A percentile compares a stretch with the other conserved stretches of the same genome.
Evolutionary conservation across 495 filamentous ascomycete species (phyloP).

Genomic region (Durotheca rogersii): DNA sequence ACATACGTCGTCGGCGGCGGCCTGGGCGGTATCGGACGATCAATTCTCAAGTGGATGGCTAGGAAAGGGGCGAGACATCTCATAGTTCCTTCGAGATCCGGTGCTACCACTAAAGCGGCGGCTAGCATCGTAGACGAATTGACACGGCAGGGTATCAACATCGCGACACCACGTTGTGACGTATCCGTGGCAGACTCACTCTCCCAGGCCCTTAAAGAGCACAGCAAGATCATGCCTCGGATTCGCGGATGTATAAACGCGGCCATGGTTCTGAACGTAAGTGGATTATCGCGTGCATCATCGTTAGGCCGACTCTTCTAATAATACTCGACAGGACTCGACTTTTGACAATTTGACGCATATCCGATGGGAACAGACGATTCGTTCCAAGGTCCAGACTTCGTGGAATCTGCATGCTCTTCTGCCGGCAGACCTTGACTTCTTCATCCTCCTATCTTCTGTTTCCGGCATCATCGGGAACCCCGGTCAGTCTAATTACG

Average conservation of each 20-base stretch:
- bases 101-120: conserved; percentile 17
- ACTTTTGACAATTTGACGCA: conserved; percentile 50
- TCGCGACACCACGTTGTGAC: conserved; percentile 39
- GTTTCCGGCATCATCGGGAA: conserved; percentile 47
- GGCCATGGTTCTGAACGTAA: conserved; percentile 44
- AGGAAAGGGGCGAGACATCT: conserved; percentile 55
- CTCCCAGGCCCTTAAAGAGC: conserved; percentile 11
- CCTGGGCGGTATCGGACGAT: conserved; percentile 57
- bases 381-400: conserved; percentile 44
- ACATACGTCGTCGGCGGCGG: conserved; percentile 60
- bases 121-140: conserved; percentile 22
- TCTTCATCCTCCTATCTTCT: conserved; percentile 52
- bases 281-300: background rate
- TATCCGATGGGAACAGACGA: conserved; percentile 36
- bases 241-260: conserved; percentile 52
- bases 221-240: conserved; percentile 39
- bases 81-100: conserved; percentile 54
- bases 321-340: conserved; percentile 35
- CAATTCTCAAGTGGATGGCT: conserved; percentile 54
- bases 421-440: conserved; percentile 48
- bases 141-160: conserved; percentile 5
- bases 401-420: conserved; percentile 50
- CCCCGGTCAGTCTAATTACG: conserved; percentile 55
- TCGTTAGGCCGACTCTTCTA: background rate
- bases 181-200: conserved; percentile 16